Base-by-base conservation (phyloP, 2,329 filamentous ascomycete genomes). In the Trichophyton simii region DNA sequence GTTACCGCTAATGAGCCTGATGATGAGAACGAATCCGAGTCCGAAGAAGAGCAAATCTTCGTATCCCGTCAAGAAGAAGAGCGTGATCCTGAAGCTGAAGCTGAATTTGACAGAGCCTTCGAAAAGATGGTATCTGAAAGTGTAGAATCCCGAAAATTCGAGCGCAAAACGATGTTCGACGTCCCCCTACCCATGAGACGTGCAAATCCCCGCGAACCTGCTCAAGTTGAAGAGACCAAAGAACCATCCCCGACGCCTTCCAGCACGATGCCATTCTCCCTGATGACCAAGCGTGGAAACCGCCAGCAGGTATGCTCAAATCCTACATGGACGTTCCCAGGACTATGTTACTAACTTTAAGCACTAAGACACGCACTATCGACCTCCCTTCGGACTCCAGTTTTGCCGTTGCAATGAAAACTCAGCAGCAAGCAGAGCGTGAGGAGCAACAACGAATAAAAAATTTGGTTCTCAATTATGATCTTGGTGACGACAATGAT, bases 381-480 rank as follows among this genome's bases (percentile, higher is more conserved):
- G 91, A 94, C 69, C 79, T 97, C 57, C 80, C 80, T 3, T 86
- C 92, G 1, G 89, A 99, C 72, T 97, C 94, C 0, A 91, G 85
- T 58, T 96, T 99, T 75, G 94, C 94, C 4, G 83, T 97, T 66
- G 94, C 94, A 50, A 94, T 99, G 91, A 94, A 90, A 72, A 91
- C 84, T 63, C 91, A 97, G 76, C 91, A 96, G 72, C 88, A 95
- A 75, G 92, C 91, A 2, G 92, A 97, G 72, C 87, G 88, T 60
- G 94, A 96, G 71, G 95, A 99, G 73, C 92, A 99, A 73, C 91
- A 96, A 73, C 88, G 94, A 65, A 99, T 99, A 83, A 99, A 99
- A 79, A 96, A 90, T 70, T 81, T 99, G 54, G 94, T 99, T 60
- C 80, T 99, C 67, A 97, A 96, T 75, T 95, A 96, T 71, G 94